phyloP scores from a whole-genome alignment of 2,329 filamentous ascomycete genomes.

The Fusarium pseudoanthophilum region DNA sequence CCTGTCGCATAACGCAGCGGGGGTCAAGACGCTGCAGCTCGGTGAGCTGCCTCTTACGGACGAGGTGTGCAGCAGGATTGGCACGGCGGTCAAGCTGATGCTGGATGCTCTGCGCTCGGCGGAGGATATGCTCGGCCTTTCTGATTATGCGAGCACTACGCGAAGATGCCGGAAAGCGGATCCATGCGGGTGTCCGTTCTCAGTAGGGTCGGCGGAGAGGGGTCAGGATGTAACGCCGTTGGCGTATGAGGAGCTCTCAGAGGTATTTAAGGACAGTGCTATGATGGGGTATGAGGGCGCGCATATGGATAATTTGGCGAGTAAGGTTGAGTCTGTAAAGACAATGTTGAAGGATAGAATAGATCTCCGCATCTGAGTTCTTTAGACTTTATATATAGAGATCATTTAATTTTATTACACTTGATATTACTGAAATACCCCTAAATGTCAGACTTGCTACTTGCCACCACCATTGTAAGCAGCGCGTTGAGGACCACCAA shows the following conservation, averaged over 20 bases:
- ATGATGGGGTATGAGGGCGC: not conserved
- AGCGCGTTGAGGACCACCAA: not conserved
- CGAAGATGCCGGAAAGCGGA: not conserved
- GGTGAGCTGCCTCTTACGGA: not conserved
- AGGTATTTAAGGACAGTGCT: not conserved
- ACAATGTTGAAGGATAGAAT: not conserved
- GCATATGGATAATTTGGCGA: not conserved
- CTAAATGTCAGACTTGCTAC: not conserved
- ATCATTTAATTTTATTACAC: not conserved
- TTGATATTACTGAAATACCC: too few species aligned
- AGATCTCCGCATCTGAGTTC: not conserved
- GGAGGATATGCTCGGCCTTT: not conserved
- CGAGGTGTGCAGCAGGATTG: not conserved
- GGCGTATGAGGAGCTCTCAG: not conserved
- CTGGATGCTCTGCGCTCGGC: not conserved
- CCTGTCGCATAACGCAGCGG: not conserved
- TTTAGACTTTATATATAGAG: not conserved
- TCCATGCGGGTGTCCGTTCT: not conserved
- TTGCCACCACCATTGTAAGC: conserved; percentile 18
- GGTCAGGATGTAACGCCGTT: not conserved
- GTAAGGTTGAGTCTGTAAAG: not conserved
- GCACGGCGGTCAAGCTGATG: not conserved
- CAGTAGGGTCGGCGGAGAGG: not conserved
- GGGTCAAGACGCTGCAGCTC: not conserved
- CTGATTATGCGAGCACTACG: not conserved